phyloP scores from a whole-genome alignment of 768 basidiomycete species.

The Daedaleopsis nitida region DNA sequence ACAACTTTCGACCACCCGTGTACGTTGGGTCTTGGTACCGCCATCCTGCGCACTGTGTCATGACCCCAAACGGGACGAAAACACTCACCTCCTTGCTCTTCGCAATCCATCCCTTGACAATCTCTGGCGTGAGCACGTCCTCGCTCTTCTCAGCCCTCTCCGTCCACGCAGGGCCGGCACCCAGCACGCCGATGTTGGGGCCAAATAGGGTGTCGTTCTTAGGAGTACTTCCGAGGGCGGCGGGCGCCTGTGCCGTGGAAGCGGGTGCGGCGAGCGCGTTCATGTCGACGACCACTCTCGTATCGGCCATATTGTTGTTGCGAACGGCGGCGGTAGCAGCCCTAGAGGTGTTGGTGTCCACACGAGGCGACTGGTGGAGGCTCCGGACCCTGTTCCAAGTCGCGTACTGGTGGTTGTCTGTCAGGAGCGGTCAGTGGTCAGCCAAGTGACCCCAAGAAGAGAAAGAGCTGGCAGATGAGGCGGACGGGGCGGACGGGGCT shows the following conservation, averaged over 20 bases:
- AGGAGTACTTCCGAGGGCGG: constrained; percentile 44
- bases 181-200: constrained; percentile 82
- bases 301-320: not conserved
- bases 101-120: constrained; percentile 82
- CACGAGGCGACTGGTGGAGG: constrained; percentile 50
- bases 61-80: not conserved
- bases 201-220: constrained; percentile 80
- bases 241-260: constrained; percentile 9
- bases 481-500: constrained; percentile 16
- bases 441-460: not conserved
- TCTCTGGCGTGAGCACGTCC: constrained; percentile 79
- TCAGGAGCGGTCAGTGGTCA: constrained; percentile 10
- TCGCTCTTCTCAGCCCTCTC: constrained; percentile 61
- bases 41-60: not conserved
- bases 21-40: not conserved
- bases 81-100: constrained; percentile 80
- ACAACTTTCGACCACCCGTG: too few relatives aligned
- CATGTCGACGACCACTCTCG: constrained; percentile 36
- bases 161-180: constrained; percentile 72
- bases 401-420: constrained; percentile 54
- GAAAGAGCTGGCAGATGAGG: not conserved
- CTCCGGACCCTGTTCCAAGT: constrained; percentile 60
- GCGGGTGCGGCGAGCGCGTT: constrained; percentile 26
- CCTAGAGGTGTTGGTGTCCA: constrained; percentile 49
- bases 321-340: constrained; percentile 35